These are phyloP conservation scores for Fusarium longipes DNA, from an alignment of 2,329 filamentous ascomycete species.

Conservation along the genomic window DNA sequence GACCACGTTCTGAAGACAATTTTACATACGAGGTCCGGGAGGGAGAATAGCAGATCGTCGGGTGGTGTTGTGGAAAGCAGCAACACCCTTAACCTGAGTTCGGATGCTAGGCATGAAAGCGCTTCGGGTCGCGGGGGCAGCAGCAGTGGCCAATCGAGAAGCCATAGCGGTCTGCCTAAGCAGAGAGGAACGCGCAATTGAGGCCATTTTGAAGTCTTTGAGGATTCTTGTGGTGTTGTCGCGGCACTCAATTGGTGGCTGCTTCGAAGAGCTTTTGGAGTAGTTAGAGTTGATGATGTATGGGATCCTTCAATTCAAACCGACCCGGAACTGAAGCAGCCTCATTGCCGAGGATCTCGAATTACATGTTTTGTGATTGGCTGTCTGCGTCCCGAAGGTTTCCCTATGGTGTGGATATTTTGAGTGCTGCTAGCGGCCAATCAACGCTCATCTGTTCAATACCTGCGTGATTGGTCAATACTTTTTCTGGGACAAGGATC, in stretches of 20 bases:
- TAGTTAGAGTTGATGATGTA: conserved; percentile 40
- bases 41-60: conserved; percentile 83
- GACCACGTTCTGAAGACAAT: too few relatives aligned
- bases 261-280: conserved; percentile 35
- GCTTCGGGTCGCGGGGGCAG: conserved; percentile 53
- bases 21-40: conserved; percentile 74
- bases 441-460: conserved; percentile 39
- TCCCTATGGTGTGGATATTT: conserved; percentile 42
- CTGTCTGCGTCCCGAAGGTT: conserved; percentile 43
- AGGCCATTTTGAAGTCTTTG: conserved; percentile 61
- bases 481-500: conserved; percentile 24
- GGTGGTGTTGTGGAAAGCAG: conserved; percentile 88
- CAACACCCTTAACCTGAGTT: conserved; percentile 62
- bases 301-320: conserved; percentile 35
- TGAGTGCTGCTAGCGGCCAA: conserved; percentile 41
- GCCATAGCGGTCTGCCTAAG: conserved; percentile 64
- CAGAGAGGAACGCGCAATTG: conserved; percentile 65
- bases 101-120: conserved; percentile 48
- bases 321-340: conserved; percentile 38
- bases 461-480: conserved; percentile 47
- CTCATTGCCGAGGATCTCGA: conserved; percentile 64
- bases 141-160: conserved; percentile 52
- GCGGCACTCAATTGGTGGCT: conserved; percentile 47
- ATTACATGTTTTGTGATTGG: conserved; percentile 61
- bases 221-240: conserved; percentile 25